Evolutionary conservation across 73 alveolate species (phyloP).

Genomic region (Uronychia setigera): DNA sequence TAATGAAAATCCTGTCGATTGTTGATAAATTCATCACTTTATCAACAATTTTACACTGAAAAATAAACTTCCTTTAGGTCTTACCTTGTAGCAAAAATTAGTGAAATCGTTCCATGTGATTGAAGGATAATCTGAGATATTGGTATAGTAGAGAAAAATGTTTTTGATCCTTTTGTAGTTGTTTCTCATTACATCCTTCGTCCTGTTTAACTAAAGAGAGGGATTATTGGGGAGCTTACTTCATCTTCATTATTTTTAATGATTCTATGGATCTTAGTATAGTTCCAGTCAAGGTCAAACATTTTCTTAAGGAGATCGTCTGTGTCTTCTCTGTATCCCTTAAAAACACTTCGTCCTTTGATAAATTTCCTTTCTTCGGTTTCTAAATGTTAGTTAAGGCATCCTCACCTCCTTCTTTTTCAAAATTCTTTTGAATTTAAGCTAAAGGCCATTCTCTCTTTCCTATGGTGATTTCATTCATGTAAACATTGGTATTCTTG

Average conservation of each 20-base stretch:
- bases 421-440: conserved; percentile 21
- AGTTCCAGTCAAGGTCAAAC: conserved; percentile 61
- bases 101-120: conserved; percentile 68
- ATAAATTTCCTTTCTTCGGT: conserved; percentile 18
- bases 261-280: conserved; percentile 48
- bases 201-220: neutral
- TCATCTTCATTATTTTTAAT: conserved; percentile 48
- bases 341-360: conserved; percentile 22
- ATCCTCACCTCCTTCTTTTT: conserved; percentile 16
- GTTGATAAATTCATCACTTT: conserved; percentile 47
- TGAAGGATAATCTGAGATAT: conserved; percentile 40
- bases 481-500: conserved; percentile 38
- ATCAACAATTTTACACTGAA: conserved; percentile 67
- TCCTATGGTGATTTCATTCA: conserved; percentile 38
- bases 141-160: conserved; percentile 23
- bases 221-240: neutral
- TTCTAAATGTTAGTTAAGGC: neutral
- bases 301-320: conserved; percentile 52
- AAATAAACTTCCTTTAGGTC: neutral
- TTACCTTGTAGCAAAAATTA: conserved; percentile 32
- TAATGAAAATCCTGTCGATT: conserved; percentile 62
- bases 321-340: conserved; percentile 49
- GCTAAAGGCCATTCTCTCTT: conserved; percentile 1
- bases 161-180: conserved; percentile 30
- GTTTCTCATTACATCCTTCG: conserved; percentile 14